Base-by-base conservation (phyloP, 2,329 filamentous ascomycete species). In the Amauroascus verrucosus region DNA sequence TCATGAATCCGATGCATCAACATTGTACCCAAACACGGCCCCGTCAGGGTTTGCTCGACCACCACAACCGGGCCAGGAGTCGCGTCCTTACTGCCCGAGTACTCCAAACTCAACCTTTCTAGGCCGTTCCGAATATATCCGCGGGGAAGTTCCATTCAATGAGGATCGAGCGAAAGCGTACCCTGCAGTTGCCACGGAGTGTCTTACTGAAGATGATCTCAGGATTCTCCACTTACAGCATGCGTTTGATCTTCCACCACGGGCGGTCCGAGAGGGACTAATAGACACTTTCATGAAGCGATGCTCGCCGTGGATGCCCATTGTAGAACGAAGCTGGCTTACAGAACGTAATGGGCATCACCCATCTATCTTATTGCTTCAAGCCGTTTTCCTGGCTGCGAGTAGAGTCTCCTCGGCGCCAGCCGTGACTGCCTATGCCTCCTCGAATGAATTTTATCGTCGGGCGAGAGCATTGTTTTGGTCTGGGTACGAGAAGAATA, bases 321-420 rank as follows among this genome's bases (percentile, higher is more conserved):
- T 67, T 16, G 59, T 67, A 7, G 63, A 64, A 38, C 56, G 63
- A 14, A 59, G 59, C 35, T 65, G 63, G 63, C 54, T 66, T n/a
- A 62, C 65, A 43, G 62, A 63, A 30, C 57, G 57, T 14, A 59
- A 58, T 7, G 51, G 57, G 6, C 57, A 62, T 32, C 58, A 62
- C 35, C 63, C 63, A 11, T 66, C 64, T 1, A 60, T 65, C 3
- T 54, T 67, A 9, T 58, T 67, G 20, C 59, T 71, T 22, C 69
- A 73, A 51, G 65, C 70, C 1, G 65, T 73, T 16, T 68, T 72
- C 41, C 62, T 73, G 1, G 71, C 71, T 6, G 71, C 69, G 1
- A 72, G 70, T 53, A 65, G 71, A 54, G 70, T 73, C 14, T 62
- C 62, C 11, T 70, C 67, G 35, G 59, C 68, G 3, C 62, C 66